A percentile compares a stretch with the other conserved stretches of the same genome.
phyloP scores from a whole-genome alignment of 345 rosid species.

The Laguncularia racemosa region DNA sequence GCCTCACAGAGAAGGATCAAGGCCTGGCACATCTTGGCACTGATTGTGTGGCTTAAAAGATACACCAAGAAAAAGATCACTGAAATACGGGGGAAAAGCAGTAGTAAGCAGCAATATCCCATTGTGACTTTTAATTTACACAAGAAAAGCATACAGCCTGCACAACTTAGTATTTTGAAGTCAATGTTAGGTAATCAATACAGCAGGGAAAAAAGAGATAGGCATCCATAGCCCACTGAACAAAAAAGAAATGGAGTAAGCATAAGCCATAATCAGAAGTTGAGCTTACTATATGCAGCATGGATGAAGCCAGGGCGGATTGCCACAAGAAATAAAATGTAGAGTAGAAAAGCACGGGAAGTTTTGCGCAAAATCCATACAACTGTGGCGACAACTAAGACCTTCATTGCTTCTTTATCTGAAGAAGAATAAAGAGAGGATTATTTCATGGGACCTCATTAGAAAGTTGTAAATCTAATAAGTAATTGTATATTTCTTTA shows the following conservation, averaged over 20 bases:
- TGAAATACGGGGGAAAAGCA: constrained; percentile 19
- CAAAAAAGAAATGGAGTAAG: neutral
- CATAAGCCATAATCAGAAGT: neutral
- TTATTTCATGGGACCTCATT: too few relatives aligned
- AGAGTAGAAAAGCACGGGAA: constrained; percentile 27
- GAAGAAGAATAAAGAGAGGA: constrained; percentile 4
- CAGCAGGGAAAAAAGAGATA: neutral
- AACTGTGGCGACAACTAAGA: constrained; percentile 33
- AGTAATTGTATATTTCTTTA: too few relatives aligned
- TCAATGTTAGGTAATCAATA: neutral
- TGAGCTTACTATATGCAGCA: constrained; percentile 35
- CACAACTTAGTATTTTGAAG: neutral
- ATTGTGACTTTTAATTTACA: too few relatives aligned
- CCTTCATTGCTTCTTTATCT: constrained; percentile 32
- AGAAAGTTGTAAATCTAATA: too few relatives aligned
- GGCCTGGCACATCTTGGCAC: constrained; percentile 20
- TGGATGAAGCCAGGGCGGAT: constrained; percentile 34
- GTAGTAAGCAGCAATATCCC: constrained; percentile 2
- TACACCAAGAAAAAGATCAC: constrained; percentile 33
- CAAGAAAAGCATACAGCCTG: neutral
- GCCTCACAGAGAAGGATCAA: constrained; percentile 31
- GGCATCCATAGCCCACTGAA: too few relatives aligned
- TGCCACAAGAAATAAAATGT: constrained; percentile 27
- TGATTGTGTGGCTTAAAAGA: constrained; percentile 30
- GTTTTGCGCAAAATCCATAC: constrained; percentile 36